phyloP scores from a whole-genome alignment of 345 rosid species.

The Laguncularia racemosa region DNA sequence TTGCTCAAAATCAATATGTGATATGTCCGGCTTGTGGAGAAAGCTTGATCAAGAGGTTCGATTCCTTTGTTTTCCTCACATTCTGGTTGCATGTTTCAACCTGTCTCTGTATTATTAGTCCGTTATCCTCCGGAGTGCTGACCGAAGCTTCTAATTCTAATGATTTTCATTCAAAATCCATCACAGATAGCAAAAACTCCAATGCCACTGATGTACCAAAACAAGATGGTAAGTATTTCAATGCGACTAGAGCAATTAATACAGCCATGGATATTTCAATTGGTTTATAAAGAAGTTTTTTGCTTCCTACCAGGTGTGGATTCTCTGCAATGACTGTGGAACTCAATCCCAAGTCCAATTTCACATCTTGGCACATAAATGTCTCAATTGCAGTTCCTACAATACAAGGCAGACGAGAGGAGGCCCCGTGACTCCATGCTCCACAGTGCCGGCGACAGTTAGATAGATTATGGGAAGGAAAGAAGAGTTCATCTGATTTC shows the following conservation, averaged over 20 bases:
- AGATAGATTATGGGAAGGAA: conserved; percentile 17
- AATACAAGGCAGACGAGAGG: conserved; percentile 64
- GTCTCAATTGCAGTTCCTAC: conserved; percentile 63
- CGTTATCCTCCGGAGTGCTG: too few species aligned
- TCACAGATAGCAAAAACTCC: conserved; percentile 68
- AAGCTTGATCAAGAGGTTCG: conserved; percentile 79
- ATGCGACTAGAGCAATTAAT: background rate
- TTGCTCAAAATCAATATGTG: conserved; percentile 74
- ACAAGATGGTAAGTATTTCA: conserved; percentile 46
- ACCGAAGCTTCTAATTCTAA: background rate
- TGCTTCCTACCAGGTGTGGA: conserved; percentile 51
- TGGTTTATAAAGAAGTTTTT: background rate
- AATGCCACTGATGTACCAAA: conserved; percentile 62
- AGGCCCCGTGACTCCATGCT: conserved; percentile 42
- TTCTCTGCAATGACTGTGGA: conserved; percentile 85
- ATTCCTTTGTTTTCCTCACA: background rate
- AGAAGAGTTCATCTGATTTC: background rate
- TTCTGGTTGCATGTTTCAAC: too few species aligned
- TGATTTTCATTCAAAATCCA: background rate
- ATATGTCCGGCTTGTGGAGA: conserved; percentile 69
- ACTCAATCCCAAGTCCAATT: conserved; percentile 50
- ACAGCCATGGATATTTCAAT: background rate
- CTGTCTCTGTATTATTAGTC: too few species aligned
- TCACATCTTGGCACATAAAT: conserved; percentile 70
- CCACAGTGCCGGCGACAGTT: conserved; percentile 43